These are phyloP conservation scores for Coemansia sp. DNA, from an alignment of 192 early-diverging fungal genomes.

Conservation along the genomic window DNA sequence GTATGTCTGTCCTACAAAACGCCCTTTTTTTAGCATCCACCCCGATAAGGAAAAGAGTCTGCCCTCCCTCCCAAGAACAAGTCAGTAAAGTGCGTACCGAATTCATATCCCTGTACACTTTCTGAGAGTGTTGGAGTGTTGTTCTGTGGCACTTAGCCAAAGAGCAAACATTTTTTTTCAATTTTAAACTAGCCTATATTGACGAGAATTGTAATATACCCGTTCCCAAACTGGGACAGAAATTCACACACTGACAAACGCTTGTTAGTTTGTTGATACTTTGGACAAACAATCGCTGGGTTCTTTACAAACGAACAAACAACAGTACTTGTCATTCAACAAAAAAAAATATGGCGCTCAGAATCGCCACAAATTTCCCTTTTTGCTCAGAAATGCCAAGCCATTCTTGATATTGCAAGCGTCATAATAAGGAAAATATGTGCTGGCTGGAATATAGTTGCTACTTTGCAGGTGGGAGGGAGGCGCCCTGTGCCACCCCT, in stretches of 20 bases:
- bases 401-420: background rate
- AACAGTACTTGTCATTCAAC: background rate
- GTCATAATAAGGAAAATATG: background rate
- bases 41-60: slow-evolving; percentile 7
- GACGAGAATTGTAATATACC: background rate
- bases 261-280: slow-evolving; percentile 1
- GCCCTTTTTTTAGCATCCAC: background rate
- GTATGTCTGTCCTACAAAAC: background rate
- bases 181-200: background rate
- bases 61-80: background rate
- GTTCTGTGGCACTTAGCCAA: background rate
- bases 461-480: background rate
- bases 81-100: background rate
- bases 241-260: slow-evolving; percentile 1
- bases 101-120: background rate
- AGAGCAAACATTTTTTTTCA: background rate
- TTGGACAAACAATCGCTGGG: background rate
- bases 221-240: background rate
- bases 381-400: background rate
- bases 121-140: background rate
- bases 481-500: slow-evolving; percentile 5
- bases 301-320: background rate
- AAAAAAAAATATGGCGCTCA: background rate
- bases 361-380: slow-evolving; percentile 1
- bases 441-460: background rate